phyloP scores from a whole-genome alignment of 176 grass and related monocot species.

The Bothriochloa decipiens region DNA sequence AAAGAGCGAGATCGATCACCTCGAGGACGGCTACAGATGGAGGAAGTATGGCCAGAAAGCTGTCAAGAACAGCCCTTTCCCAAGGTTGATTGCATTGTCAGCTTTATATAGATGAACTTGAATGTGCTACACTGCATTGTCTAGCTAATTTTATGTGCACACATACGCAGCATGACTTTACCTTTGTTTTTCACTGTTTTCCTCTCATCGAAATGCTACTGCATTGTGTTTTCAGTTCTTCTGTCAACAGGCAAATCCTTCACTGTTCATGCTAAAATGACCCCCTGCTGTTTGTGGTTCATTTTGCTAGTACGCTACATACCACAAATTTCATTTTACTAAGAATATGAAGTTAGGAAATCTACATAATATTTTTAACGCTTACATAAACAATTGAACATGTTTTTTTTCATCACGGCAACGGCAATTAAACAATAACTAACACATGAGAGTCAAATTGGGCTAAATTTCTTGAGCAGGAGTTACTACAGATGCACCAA shows the following conservation, averaged over 20 bases:
- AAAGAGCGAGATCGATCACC: slow-evolving; percentile 84
- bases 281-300: not conserved
- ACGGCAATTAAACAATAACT: not conserved
- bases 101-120: too few species aligned
- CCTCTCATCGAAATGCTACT: too few species aligned
- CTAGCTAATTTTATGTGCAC: not conserved
- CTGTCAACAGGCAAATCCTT: not conserved
- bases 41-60: slow-evolving; percentile 94
- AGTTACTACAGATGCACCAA: slow-evolving; percentile 84
- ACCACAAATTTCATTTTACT: not conserved
- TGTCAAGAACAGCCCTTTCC: slow-evolving; percentile 93
- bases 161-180: too few species aligned
- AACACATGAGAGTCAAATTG: not conserved
- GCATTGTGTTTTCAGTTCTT: too few species aligned
- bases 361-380: too few species aligned
- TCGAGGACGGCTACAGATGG: slow-evolving; percentile 93
- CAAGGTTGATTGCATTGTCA: slow-evolving; percentile 52
- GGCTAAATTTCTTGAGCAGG: slow-evolving; percentile 39
- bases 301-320: not conserved
- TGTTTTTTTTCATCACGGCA: too few species aligned
- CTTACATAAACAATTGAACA: too few species aligned
- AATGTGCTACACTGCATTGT: too few species aligned
- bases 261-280: not conserved
- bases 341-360: too few species aligned
- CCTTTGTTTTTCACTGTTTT: too few species aligned